phyloP scores from a whole-genome alignment of 2,329 filamentous ascomycete species.

The Colletotrichum sp. region DNA sequence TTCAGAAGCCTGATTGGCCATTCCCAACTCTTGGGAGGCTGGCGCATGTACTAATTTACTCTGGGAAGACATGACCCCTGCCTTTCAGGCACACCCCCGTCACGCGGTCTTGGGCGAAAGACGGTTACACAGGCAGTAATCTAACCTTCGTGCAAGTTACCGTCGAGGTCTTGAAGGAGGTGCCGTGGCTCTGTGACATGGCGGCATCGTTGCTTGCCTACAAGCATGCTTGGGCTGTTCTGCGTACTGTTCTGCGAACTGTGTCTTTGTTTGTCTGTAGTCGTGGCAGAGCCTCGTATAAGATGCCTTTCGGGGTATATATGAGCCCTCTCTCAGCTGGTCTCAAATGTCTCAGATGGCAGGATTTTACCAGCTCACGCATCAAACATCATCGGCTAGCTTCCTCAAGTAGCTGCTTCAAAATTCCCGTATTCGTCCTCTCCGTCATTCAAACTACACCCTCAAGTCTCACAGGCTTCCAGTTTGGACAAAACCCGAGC shows the following conservation, averaged over 20 bases:
- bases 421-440: not conserved
- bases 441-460: not conserved
- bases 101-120: not conserved
- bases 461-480: not conserved
- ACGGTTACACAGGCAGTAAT: not conserved
- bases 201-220: not conserved
- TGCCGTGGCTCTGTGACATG: not conserved
- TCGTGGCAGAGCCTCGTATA: not conserved
- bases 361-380: not conserved
- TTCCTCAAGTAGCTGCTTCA: not conserved
- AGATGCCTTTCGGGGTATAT: not conserved
- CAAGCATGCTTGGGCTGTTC: not conserved
- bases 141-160: not conserved
- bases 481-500: not conserved
- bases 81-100: not conserved
- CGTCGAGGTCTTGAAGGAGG: not conserved
- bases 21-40: slow-evolving; percentile 10
- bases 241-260: not conserved
- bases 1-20: not conserved
- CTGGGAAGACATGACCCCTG: not conserved
- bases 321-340: not conserved
- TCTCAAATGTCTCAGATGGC: not conserved
- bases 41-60: not conserved
- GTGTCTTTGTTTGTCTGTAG: not conserved
- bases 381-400: not conserved